Percentiles rank a stretch among this genome's conserved stretches.
Evolutionary conservation across 495 filamentous ascomycete genomes (phyloP).

Genomic region (Penicillium cataractarum): DNA sequence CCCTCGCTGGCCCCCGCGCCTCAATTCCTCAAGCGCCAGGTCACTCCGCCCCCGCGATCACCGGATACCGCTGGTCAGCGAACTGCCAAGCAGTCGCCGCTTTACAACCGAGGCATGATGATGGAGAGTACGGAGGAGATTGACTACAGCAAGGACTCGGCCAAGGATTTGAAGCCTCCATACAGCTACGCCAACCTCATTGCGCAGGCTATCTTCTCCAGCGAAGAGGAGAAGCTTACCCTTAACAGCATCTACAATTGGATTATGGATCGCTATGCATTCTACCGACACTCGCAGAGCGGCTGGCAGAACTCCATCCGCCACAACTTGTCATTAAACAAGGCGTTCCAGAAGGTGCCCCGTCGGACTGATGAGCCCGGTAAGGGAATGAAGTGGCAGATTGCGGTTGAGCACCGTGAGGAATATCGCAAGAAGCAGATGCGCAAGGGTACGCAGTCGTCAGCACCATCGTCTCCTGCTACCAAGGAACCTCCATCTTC

Average conservation of each 20-base stretch:
- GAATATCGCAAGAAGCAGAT: slow-evolving; percentile 68
- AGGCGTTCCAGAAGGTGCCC: slow-evolving; percentile 88
- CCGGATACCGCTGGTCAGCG: slow-evolving; percentile 46
- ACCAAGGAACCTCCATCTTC: slow-evolving; percentile 44
- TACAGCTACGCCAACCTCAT: slow-evolving; percentile 98
- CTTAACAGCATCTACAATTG: slow-evolving; percentile 88
- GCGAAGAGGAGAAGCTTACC: slow-evolving; percentile 81
- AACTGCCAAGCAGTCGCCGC: slow-evolving; percentile 60
- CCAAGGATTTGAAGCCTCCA: slow-evolving; percentile 88
- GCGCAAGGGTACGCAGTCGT: slow-evolving; percentile 50
- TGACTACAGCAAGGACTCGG: slow-evolving; percentile 80
- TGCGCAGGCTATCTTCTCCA: slow-evolving; percentile 88
- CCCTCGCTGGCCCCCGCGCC: slow-evolving; percentile 69
- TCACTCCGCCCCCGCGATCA: slow-evolving; percentile 64
- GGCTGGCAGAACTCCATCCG: slow-evolving; percentile 99
- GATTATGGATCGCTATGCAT: slow-evolving; percentile 87
- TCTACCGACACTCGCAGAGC: slow-evolving; percentile 78
- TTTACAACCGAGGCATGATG: slow-evolving; percentile 69
- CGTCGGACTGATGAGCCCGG: slow-evolving; percentile 92
- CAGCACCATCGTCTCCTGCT: slow-evolving; percentile 50
- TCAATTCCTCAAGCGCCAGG: slow-evolving; percentile 68
- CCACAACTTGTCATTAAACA: slow-evolving; percentile 92
- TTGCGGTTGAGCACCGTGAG: slow-evolving; percentile 77
- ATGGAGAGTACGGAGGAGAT: slow-evolving; percentile 77
- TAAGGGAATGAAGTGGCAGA: slow-evolving; percentile 98